A percentile compares a stretch with the other conserved stretches of the same genome.
phyloP scores from a whole-genome alignment of 495 filamentous ascomycete species.

The Podospora sp. region DNA sequence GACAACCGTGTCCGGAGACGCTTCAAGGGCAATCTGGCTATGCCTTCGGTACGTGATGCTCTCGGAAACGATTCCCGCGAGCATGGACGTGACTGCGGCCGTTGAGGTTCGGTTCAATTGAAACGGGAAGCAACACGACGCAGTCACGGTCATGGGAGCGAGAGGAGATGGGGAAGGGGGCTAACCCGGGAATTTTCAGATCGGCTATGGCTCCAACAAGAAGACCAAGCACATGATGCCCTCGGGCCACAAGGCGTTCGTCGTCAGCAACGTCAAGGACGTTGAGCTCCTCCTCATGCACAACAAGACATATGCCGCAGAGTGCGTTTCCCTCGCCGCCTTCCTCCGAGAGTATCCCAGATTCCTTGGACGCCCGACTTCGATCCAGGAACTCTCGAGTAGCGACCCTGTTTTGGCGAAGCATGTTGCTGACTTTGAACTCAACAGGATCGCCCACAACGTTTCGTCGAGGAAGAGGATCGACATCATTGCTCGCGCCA shows the following conservation, averaged over 20 bases:
- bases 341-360: not conserved
- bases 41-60: slow-evolving; percentile 85
- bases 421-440: slow-evolving; percentile 7
- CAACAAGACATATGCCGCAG: slow-evolving; percentile 97
- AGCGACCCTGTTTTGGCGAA: not conserved
- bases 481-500: slow-evolving; percentile 92
- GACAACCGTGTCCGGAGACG: slow-evolving; percentile 81
- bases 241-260: slow-evolving; percentile 99
- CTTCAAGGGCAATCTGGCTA: slow-evolving; percentile 91
- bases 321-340: slow-evolving; percentile 64
- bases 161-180: not conserved
- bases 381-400: not conserved
- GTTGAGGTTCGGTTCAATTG: not conserved
- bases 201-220: slow-evolving; percentile 97
- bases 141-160: not conserved
- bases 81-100: not conserved
- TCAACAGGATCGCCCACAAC: slow-evolving; percentile 83
- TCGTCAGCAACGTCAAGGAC: slow-evolving; percentile 93
- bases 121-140: not conserved
- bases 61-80: not conserved
- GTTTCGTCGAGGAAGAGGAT: slow-evolving; percentile 98
- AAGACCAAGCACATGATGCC: slow-evolving; percentile 99
- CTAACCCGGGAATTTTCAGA: slow-evolving; percentile 56
- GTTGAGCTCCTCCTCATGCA: slow-evolving; percentile 99
- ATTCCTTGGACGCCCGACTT: not conserved